Percentiles rank a stretch among this genome's conserved stretches.
Conservation (phyloP, 768 basidiomycete species). For the Rubroboletus pulcherrimus region DNA sequence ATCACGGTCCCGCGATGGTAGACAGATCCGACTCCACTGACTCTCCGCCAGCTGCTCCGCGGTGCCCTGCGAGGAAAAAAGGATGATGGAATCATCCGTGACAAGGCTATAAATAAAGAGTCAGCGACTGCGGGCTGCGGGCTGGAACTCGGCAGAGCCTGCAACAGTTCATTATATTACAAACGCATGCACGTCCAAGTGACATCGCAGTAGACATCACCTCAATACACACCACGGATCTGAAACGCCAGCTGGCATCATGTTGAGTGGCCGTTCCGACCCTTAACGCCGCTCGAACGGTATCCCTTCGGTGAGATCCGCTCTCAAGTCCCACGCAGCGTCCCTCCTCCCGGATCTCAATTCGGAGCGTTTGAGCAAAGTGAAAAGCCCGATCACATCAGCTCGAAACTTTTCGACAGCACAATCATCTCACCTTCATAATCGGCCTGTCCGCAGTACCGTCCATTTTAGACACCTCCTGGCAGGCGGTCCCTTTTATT, state of each 20-base stretch:
- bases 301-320: slow-evolving; percentile 24
- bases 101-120: neutral
- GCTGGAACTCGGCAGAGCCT: neutral
- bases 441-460: slow-evolving; percentile 10
- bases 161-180: neutral
- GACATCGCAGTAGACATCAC: slow-evolving; percentile 8
- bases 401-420: slow-evolving; percentile 11
- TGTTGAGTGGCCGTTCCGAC: neutral
- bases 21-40: slow-evolving; percentile 1
- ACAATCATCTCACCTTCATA: slow-evolving; percentile 18
- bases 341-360: slow-evolving; percentile 21
- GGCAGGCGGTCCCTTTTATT: slow-evolving; percentile 14
- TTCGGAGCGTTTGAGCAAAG: slow-evolving; percentile 16
- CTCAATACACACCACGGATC: neutral
- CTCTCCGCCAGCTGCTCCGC: neutral
- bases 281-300: slow-evolving; percentile 22
- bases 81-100: neutral
- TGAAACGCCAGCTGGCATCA: slow-evolving; percentile 19
- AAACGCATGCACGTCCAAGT: slow-evolving; percentile 2
- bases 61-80: neutral
- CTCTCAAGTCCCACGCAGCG: slow-evolving; percentile 18
- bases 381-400: slow-evolving; percentile 21
- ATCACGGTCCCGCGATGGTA: slow-evolving; percentile 16
- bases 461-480: slow-evolving; percentile 5
- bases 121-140: too few relatives aligned